phyloP scores from a whole-genome alignment of 352 stramenopile genomes.

The Globisporangium rhizosaccharum region DNA sequence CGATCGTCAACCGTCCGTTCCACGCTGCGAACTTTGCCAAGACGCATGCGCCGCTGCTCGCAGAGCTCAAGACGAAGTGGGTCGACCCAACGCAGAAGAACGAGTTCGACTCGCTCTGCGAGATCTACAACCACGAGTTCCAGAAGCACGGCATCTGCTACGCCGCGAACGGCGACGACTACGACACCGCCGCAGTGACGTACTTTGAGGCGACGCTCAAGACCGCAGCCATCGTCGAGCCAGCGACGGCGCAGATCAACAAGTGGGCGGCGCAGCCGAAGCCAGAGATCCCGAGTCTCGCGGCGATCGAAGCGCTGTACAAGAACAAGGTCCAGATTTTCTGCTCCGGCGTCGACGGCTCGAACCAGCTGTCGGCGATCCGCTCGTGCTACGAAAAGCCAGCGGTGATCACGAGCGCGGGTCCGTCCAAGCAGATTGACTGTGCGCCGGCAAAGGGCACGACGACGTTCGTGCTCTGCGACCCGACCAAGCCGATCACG shows the following conservation, averaged over 20 bases:
- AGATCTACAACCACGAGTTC: slow-evolving; percentile 86
- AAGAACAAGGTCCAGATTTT: slow-evolving; percentile 56
- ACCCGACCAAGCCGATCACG: slow-evolving; percentile 8
- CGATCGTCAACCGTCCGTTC: slow-evolving; percentile 52
- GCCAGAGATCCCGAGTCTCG: slow-evolving; percentile 19
- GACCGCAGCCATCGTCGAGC: slow-evolving; percentile 7
- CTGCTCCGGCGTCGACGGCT: slow-evolving; percentile 46
- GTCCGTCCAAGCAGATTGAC: slow-evolving; percentile 10
- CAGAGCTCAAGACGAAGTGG: slow-evolving; percentile 54
- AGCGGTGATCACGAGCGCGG: not conserved
- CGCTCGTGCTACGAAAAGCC: slow-evolving; percentile 63
- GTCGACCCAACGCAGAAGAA: slow-evolving; percentile 22
- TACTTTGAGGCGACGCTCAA: slow-evolving; percentile 19
- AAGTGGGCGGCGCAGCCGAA: slow-evolving; percentile 28
- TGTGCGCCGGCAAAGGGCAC: slow-evolving; percentile 11
- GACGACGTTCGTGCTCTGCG: slow-evolving; percentile 5
- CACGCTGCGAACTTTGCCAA: slow-evolving; percentile 35
- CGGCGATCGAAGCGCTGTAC: slow-evolving; percentile 44
- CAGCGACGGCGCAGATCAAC: slow-evolving; percentile 18
- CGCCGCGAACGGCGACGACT: slow-evolving; percentile 25
- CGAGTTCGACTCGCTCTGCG: slow-evolving; percentile 41
- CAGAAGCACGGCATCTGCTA: slow-evolving; percentile 85
- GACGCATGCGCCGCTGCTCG: slow-evolving; percentile 44
- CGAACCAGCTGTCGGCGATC: slow-evolving; percentile 65
- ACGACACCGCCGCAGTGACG: slow-evolving; percentile 10